Conservation (phyloP, 495 filamentous ascomycete genomes). For the Podospora tetraspora region DNA sequence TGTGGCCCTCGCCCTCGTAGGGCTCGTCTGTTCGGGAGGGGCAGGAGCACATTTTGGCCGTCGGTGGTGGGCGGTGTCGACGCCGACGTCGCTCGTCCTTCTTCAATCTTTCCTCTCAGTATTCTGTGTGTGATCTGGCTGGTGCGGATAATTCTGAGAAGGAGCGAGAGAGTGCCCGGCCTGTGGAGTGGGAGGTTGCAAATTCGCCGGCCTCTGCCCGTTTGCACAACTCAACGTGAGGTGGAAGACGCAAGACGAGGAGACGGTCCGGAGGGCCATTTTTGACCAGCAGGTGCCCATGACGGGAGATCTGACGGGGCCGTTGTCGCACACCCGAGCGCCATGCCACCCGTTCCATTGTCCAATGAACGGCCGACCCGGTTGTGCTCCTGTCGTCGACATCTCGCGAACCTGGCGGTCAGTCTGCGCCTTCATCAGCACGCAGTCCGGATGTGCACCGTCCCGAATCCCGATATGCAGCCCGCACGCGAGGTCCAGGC, state of each 20-base stretch:
- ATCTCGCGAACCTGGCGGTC: background rate
- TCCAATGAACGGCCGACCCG: background rate
- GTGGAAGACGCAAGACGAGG: too few relatives aligned
- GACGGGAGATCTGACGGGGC: too few relatives aligned
- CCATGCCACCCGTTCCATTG: background rate
- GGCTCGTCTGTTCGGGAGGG: constrained; percentile 52
- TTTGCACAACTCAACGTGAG: background rate
- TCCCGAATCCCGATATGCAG: background rate
- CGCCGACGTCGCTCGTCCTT: background rate
- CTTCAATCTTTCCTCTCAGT: background rate
- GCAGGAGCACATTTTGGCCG: constrained; percentile 37
- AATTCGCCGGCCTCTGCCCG: too few relatives aligned
- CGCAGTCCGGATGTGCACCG: background rate
- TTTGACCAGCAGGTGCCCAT: too few relatives aligned
- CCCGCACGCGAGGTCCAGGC: background rate
- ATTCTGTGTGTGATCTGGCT: background rate
- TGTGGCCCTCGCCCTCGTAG: constrained; percentile 45
- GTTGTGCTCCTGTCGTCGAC: background rate
- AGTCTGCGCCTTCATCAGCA: background rate
- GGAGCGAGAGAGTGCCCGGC: too few relatives aligned
- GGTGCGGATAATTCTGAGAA: background rate
- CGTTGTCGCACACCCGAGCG: background rate
- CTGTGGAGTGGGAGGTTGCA: background rate
- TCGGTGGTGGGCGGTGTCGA: too few relatives aligned
- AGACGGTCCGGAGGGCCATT: too few relatives aligned